Evolutionary conservation across 345 rosid genomes (phyloP).

Genomic region (Euclidium syriacum): DNA sequence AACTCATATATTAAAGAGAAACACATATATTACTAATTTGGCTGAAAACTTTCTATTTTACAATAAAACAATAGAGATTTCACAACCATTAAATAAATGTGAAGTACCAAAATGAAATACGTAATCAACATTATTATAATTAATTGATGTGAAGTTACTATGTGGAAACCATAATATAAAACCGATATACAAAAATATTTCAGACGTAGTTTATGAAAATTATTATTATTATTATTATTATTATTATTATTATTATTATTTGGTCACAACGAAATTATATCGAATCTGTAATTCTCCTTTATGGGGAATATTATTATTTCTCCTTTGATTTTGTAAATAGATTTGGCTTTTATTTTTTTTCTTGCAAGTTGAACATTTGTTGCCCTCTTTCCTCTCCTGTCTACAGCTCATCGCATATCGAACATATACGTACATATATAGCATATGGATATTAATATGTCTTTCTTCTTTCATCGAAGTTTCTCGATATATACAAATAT

Average conservation of each 20-base stretch:
- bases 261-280: no score
- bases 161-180: neutral
- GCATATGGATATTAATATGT: slow-evolving; percentile 10
- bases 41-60: no score
- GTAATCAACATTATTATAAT: no score
- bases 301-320: neutral
- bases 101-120: no score
- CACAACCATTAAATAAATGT: no score
- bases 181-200: neutral
- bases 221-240: neutral
- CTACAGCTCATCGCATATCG: slow-evolving; percentile 30
- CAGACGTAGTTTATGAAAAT: slow-evolving; percentile 13
- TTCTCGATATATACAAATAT: neutral
- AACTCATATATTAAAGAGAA: no score
- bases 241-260: no score
- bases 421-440: slow-evolving; percentile 16
- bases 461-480: neutral
- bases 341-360: slow-evolving; percentile 27
- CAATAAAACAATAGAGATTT: no score
- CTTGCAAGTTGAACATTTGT: slow-evolving; percentile 27
- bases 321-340: slow-evolving; percentile 5
- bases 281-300: no score
- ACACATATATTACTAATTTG: no score
- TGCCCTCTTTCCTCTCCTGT: slow-evolving; percentile 23
- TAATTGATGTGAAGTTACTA: no score